phyloP scores from a whole-genome alignment of 768 basidiomycete species.

The Astraeus odoratus region DNA sequence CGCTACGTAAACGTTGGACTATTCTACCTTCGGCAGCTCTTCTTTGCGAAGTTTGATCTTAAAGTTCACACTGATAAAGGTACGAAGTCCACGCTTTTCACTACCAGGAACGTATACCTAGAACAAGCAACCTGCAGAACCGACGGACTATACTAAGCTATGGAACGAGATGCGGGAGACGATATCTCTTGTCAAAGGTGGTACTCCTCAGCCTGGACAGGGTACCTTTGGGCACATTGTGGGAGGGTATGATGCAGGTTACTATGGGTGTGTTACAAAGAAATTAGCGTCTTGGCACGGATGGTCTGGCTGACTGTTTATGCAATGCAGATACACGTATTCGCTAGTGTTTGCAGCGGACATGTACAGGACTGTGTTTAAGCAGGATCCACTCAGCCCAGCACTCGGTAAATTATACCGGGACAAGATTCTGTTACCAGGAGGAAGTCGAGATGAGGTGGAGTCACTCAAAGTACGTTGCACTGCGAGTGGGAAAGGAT shows the following conservation, averaged over 20 bases:
- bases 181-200: conserved; percentile 63
- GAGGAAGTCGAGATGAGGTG: conserved; percentile 74
- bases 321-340: conserved; percentile 50
- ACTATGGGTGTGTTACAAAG: conserved; percentile 33
- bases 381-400: conserved; percentile 66
- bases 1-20: conserved; percentile 80
- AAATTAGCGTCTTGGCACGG: conserved; percentile 4
- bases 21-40: conserved; percentile 76
- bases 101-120: neutral
- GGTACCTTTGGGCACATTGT: conserved; percentile 71
- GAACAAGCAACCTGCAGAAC: neutral
- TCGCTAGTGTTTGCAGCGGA: conserved; percentile 54
- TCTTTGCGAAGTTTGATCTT: conserved; percentile 77
- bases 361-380: conserved; percentile 65
- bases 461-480: conserved; percentile 63
- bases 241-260: conserved; percentile 64
- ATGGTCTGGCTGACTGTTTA: neutral
- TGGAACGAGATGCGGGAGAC: conserved; percentile 71
- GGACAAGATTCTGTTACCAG: conserved; percentile 64
- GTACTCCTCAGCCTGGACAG: conserved; percentile 59
- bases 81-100: conserved; percentile 12
- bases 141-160: conserved; percentile 64
- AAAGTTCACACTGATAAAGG: conserved; percentile 68
- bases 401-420: conserved; percentile 62
- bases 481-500: neutral